These are phyloP conservation scores for Cladorrhinum samala DNA, from an alignment of 495 filamentous ascomycete species.

Conservation along the genomic window DNA sequence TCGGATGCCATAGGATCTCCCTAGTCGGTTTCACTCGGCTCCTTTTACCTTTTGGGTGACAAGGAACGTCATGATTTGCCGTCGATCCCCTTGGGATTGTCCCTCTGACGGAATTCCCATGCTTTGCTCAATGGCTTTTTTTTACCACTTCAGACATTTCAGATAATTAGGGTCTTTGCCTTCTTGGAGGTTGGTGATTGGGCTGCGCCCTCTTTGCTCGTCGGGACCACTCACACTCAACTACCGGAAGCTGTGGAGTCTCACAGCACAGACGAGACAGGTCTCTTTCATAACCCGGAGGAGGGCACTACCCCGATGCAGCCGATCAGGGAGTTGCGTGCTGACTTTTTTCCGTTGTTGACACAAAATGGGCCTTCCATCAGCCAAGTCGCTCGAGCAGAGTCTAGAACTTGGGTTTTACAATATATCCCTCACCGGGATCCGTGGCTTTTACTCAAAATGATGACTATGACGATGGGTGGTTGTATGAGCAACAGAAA, in stretches of 20 bases:
- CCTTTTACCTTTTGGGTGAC: neutral
- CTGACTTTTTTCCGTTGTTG: no score
- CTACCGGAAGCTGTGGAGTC: neutral
- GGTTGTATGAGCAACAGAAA: neutral
- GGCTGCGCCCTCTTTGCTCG: neutral
- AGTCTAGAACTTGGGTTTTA: neutral
- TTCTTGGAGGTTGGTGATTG: neutral
- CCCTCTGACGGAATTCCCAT: neutral
- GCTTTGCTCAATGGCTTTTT: neutral
- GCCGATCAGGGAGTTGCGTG: neutral
- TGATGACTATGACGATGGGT: neutral
- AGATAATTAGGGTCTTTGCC: neutral
- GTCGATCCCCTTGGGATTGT: neutral
- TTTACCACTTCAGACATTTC: neutral
- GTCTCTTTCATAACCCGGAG: neutral
- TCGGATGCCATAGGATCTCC: neutral
- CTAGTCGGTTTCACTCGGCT: slow-evolving; percentile 5
- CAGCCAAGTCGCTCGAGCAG: neutral
- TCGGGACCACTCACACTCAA: neutral
- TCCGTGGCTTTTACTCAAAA: neutral
- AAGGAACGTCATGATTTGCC: slow-evolving; percentile 6
- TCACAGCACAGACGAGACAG: neutral
- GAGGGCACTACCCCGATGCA: neutral
- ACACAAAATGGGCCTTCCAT: no score
- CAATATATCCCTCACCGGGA: neutral